Percentiles rank a stretch among this genome's conserved stretches.
Evolutionary conservation across 2,329 filamentous ascomycete species (phyloP).

Genomic region (Biscogniauxia sp.): DNA sequence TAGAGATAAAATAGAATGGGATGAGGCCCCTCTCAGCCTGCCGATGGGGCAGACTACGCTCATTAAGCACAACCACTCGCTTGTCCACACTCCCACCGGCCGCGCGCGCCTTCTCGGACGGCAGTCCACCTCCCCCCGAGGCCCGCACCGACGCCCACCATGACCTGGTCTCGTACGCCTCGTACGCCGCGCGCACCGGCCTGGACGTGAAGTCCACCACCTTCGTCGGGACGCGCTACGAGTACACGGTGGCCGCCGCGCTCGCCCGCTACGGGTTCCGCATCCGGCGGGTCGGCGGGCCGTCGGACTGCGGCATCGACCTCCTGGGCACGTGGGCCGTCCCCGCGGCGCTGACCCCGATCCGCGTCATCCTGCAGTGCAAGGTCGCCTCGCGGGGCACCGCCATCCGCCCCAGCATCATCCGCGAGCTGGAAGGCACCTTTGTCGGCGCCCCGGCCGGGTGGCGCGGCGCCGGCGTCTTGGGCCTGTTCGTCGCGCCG

Average conservation of each 20-base stretch:
- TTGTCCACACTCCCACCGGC: neutral
- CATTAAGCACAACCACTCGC: neutral
- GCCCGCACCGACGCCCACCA: constrained; percentile 53
- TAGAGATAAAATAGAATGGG: constrained; percentile 1
- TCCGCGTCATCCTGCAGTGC: constrained; percentile 63
- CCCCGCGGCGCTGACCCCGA: constrained; percentile 38
- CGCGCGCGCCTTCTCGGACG: constrained; percentile 7
- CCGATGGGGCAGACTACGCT: constrained; percentile 6
- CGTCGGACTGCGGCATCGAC: constrained; percentile 70
- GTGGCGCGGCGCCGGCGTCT: constrained; percentile 63
- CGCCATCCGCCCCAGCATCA: constrained; percentile 51
- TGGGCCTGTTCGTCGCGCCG: constrained; percentile 71
- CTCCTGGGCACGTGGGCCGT: constrained; percentile 69
- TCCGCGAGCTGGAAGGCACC: constrained; percentile 78
- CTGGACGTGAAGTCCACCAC: constrained; percentile 56
- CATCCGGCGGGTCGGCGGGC: constrained; percentile 63
- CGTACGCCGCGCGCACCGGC: constrained; percentile 56
- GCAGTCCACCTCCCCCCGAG: constrained; percentile 43
- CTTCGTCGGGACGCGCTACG: constrained; percentile 73
- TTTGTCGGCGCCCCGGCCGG: constrained; percentile 70
- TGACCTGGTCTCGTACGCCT: constrained; percentile 62
- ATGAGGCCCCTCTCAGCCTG: constrained; percentile 13
- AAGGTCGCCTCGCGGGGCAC: constrained; percentile 55
- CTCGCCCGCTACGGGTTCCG: constrained; percentile 62
- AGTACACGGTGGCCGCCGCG: constrained; percentile 62